Base-by-base conservation (phyloP, 441 rosid genomes). In the Arabidopsis lyrata region DNA sequence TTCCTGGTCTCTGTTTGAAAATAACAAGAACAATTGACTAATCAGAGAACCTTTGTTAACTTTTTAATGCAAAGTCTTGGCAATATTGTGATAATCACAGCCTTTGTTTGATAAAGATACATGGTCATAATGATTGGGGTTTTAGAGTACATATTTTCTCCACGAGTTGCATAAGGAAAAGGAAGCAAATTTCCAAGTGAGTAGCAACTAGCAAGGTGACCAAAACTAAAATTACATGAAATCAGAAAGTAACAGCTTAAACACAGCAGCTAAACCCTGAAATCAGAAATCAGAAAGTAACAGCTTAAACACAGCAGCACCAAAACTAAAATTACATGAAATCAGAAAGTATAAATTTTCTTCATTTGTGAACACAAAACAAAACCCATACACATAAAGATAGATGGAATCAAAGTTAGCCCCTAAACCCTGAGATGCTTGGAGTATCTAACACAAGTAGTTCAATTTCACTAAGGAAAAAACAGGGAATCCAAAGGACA, bases 1-100 rank as follows among this genome's bases (percentile, higher is more conserved):
- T 66, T 85, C 86, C 27, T 83, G 84, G 54, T 88, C 90, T 77
- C 97, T 93, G 73, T 53, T 76, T 47, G 7, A 70, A 70, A 38
- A 54, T 41, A 52, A 65, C 56, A 39, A 60, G 7, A 71, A 58
- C 14, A 32, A n/a, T 1, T 32, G 38, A 58, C 32, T 53, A 45
- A 58, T 38, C n/a, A 62, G 66, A 62, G 13, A 75, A 32, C 5
- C 13, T 15, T 11, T 9, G 2, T 14, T 13, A 15, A 14, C 53
- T 9, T 41, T 39, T 10, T 6, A 47, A 15, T 35, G 34, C 12
- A 22, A 8, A 57, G 27, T 6, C 9, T 31, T 56, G 48, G 44
- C 34, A 34, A 5, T 27, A 36, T 3, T 70, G 31, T 36, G 20
- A 70, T 35, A 70, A 22, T 1, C 6, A 45, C 31, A 35, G 24